These are phyloP conservation scores for Trichophyton schoenleinii DNA, from an alignment of 2,329 filamentous ascomycete species.

Conservation along the genomic window DNA sequence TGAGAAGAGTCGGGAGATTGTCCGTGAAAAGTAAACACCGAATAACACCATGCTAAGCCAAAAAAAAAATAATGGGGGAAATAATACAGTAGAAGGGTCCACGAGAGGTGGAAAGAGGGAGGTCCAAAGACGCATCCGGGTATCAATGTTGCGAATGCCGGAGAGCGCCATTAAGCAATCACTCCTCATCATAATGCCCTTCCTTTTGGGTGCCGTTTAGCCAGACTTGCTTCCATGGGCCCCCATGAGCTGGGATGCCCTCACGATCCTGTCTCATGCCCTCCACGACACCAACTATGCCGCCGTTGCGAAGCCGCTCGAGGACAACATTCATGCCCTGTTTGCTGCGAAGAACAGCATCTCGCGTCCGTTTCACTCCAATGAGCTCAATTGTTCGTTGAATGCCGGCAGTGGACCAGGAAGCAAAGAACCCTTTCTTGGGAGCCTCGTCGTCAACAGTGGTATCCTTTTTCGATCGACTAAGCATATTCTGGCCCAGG, in stretches of 20 bases:
- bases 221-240: slow-evolving; percentile 33
- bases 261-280: slow-evolving; percentile 54
- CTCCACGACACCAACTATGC: slow-evolving; percentile 56
- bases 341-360: slow-evolving; percentile 49
- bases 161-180: background rate
- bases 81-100: background rate
- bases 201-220: slow-evolving; percentile 18
- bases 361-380: slow-evolving; percentile 47
- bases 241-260: slow-evolving; percentile 25
- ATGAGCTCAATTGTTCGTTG: slow-evolving; percentile 54
- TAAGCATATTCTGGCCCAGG: slow-evolving; percentile 45
- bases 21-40: slow-evolving; percentile 7
- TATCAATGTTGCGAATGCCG: background rate
- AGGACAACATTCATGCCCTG: slow-evolving; percentile 56
- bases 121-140: background rate
- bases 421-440: slow-evolving; percentile 45
- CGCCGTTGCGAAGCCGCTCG: slow-evolving; percentile 50
- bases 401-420: slow-evolving; percentile 47
- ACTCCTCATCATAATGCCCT: slow-evolving; percentile 8
- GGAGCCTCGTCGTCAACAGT: slow-evolving; percentile 38
- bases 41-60: slow-evolving; percentile 11
- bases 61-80: background rate
- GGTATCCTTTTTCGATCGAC: slow-evolving; percentile 29
- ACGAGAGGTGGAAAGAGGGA: background rate
- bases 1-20: slow-evolving; percentile 12